phyloP scores from a whole-genome alignment of 2,329 filamentous ascomycete genomes.

The Penicillium hordei region DNA sequence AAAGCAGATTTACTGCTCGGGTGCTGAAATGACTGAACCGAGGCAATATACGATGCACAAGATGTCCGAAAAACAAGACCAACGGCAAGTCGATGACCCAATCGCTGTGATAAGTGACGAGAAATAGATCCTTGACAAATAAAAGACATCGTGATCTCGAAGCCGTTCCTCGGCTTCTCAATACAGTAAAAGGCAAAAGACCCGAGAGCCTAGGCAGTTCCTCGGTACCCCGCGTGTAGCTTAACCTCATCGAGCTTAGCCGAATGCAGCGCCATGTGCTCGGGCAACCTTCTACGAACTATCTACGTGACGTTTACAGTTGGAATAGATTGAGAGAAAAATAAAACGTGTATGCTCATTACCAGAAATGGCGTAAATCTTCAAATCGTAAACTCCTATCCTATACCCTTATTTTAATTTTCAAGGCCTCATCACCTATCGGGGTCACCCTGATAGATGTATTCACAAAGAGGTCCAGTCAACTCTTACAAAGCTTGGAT shows the following conservation, averaged over 20 bases:
- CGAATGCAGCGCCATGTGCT: conserved; percentile 21
- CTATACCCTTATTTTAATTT: conserved; percentile 34
- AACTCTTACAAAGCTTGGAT: conserved; percentile 19
- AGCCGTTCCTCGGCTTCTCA: neutral
- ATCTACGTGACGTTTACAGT: neutral
- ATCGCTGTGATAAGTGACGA: conserved; percentile 2
- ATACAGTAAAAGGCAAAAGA: conserved; percentile 15
- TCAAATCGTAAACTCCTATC: conserved; percentile 34
- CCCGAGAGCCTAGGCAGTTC: conserved; percentile 27
- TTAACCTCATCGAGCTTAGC: conserved; percentile 20
- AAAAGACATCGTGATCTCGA: conserved; percentile 12
- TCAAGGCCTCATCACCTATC: conserved; percentile 34
- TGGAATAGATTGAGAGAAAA: conserved; percentile 4
- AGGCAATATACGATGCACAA: neutral
- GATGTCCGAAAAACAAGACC: neutral
- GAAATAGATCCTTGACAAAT: conserved; percentile 1
- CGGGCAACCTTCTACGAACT: neutral
- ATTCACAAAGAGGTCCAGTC: conserved; percentile 25
- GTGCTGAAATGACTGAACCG: neutral
- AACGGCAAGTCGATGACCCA: neutral
- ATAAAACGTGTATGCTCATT: conserved; percentile 20
- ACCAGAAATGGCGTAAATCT: conserved; percentile 26
- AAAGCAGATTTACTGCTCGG: neutral
- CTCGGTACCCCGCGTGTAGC: conserved; percentile 26
- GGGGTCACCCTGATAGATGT: conserved; percentile 20